A percentile compares a stretch with the other conserved stretches of the same genome.
Conservation (phyloP, 495 filamentous ascomycete genomes). For the Terfezia boudieri region DNA sequence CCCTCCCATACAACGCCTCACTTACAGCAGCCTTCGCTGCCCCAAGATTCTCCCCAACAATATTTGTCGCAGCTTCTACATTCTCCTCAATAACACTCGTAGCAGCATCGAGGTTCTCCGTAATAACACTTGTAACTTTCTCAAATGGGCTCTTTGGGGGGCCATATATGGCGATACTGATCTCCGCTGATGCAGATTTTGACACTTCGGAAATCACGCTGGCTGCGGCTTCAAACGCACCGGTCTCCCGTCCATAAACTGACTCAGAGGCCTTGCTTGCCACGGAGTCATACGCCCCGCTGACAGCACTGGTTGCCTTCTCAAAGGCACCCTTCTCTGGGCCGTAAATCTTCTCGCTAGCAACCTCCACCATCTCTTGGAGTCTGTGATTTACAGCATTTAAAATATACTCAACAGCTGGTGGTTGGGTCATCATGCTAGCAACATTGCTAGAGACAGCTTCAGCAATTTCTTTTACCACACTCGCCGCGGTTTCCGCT, state of each 20-base stretch:
- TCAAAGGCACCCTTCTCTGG: constrained; percentile 32
- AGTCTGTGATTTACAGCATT: constrained; percentile 32
- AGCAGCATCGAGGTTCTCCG: constrained; percentile 9
- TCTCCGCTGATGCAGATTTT: constrained; percentile 17
- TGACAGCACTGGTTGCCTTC: constrained; percentile 29
- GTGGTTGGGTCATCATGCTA: constrained; percentile 30
- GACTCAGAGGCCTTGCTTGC: constrained; percentile 28
- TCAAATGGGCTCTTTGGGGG: constrained; percentile 9
- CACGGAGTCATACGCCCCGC: constrained; percentile 29
- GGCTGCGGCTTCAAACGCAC: constrained; percentile 21
- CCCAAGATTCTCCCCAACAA: constrained; percentile 2
- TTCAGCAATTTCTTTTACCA: constrained; percentile 18
- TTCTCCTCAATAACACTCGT: constrained; percentile 5
- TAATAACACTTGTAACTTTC: constrained; percentile 6
- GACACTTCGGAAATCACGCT: constrained; percentile 22
- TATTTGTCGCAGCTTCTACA: constrained; percentile 11
- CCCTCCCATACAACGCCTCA: too few relatives aligned
- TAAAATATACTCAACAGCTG: constrained; percentile 36
- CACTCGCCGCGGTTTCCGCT: constrained; percentile 29
- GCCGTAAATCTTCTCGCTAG: constrained; percentile 37
- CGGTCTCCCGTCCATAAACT: constrained; percentile 30
- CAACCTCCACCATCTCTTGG: constrained; percentile 36
- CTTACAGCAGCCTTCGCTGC: neutral
- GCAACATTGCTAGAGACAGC: constrained; percentile 22
- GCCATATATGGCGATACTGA: constrained; percentile 24